Evolutionary conservation across 2,329 filamentous ascomycete species (phyloP).

Genomic region (Atkinsonella texensis): DNA sequence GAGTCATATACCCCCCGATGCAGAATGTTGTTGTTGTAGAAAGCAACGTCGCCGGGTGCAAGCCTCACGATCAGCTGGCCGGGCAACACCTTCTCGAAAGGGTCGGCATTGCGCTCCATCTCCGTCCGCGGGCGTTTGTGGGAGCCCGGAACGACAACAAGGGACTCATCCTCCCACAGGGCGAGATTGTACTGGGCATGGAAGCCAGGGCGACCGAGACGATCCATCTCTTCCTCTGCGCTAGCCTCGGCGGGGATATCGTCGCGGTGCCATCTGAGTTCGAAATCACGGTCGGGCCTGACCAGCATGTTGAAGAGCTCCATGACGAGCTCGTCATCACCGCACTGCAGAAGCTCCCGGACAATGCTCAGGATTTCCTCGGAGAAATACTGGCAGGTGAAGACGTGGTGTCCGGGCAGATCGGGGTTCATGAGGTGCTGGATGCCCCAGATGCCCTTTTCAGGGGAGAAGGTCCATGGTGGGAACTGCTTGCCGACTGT

Average conservation of each 20-base stretch:
- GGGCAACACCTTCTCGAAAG: constrained; percentile 49
- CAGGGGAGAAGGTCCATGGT: constrained; percentile 56
- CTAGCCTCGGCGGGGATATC: constrained; percentile 59
- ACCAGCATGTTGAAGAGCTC: constrained; percentile 83
- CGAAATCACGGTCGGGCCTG: constrained; percentile 57
- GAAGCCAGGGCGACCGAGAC: constrained; percentile 48
- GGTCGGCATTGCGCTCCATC: constrained; percentile 53
- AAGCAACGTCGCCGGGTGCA: constrained; percentile 65
- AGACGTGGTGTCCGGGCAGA: constrained; percentile 48
- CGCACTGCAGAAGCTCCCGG: constrained; percentile 46
- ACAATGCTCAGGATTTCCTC: constrained; percentile 49
- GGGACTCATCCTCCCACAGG: constrained; percentile 59
- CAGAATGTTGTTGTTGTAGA: constrained; percentile 85
- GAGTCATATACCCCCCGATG: constrained; percentile 57
- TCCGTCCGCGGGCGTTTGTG: constrained; percentile 61
- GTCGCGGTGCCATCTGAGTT: constrained; percentile 75
- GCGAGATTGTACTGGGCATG: constrained; percentile 86
- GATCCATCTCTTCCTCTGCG: constrained; percentile 51
- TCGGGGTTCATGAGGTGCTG: constrained; percentile 72
- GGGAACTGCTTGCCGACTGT: constrained; percentile 86
- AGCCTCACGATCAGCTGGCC: constrained; percentile 55
- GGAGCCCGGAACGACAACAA: constrained; percentile 68
- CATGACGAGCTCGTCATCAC: constrained; percentile 60
- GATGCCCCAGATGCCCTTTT: constrained; percentile 73
- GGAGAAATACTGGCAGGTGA: constrained; percentile 62